These are phyloP conservation scores for Xylaria sp. DNA, from an alignment of 2,329 filamentous ascomycete genomes.

Conservation along the genomic window DNA sequence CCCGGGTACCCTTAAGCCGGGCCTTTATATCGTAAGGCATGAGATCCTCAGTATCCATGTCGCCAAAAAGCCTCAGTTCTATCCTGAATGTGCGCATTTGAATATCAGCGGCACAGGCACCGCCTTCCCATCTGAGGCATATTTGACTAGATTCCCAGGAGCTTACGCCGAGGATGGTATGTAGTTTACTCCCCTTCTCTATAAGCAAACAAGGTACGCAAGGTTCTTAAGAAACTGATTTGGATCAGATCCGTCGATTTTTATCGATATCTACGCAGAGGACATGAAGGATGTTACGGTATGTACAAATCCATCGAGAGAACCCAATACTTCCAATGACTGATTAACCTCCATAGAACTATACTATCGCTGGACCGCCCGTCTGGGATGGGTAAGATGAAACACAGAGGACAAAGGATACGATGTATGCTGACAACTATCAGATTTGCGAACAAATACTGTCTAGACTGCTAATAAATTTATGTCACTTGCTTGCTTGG, in stretches of 20 bases:
- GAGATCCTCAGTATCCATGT: constrained; percentile 64
- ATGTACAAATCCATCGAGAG: too few relatives aligned
- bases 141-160: constrained; percentile 51
- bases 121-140: constrained; percentile 45
- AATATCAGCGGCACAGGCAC: constrained; percentile 49
- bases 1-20: constrained; percentile 56
- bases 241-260: constrained; percentile 50
- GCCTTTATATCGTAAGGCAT: constrained; percentile 63
- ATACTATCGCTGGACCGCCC: constrained; percentile 52
- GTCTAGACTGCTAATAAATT: constrained; percentile 27
- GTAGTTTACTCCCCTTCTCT: constrained; percentile 17
- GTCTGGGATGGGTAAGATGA: constrained; percentile 52
- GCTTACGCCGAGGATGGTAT: constrained; percentile 50
- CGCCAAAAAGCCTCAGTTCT: constrained; percentile 58
- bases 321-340: too few relatives aligned
- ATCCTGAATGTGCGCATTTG: constrained; percentile 53
- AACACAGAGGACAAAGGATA: not conserved
- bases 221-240: constrained; percentile 15
- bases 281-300: constrained; percentile 49
- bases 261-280: constrained; percentile 53
- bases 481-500: not conserved
- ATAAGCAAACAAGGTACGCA: too few relatives aligned
- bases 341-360: constrained; percentile 46
- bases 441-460: constrained; percentile 38
- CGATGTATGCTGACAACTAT: constrained; percentile 2